These are phyloP conservation scores for Mycena galopus DNA, from an alignment of 768 basidiomycete genomes.

Conservation along the genomic window DNA sequence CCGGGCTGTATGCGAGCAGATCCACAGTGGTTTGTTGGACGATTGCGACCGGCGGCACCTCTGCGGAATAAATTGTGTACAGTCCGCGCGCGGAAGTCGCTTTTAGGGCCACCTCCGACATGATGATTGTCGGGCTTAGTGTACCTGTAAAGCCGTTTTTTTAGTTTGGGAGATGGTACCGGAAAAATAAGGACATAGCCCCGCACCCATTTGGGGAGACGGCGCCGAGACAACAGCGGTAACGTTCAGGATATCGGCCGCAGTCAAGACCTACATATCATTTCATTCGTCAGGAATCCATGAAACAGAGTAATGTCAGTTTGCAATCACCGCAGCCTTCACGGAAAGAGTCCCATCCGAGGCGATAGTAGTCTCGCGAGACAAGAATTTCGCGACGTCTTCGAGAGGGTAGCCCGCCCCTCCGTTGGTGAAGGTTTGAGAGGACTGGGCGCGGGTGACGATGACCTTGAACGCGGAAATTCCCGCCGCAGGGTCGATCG, in stretches of 20 bases:
- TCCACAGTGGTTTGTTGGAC: conserved; percentile 18
- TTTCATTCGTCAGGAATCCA: too few species aligned
- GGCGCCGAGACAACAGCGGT: conserved; percentile 17
- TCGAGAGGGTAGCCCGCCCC: conserved; percentile 5
- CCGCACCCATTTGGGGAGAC: conserved; percentile 11
- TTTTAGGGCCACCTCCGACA: neutral
- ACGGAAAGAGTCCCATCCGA: conserved; percentile 3
- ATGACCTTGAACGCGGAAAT: conserved; percentile 25
- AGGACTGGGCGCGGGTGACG: neutral
- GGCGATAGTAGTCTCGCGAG: neutral
- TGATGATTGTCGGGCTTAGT: conserved; percentile 5
- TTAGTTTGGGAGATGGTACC: too few species aligned
- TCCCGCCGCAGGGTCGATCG: conserved; percentile 18
- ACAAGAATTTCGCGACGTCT: conserved; percentile 8
- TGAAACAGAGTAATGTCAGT: too few species aligned
- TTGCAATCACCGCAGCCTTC: neutral
- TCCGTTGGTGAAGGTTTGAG: neutral
- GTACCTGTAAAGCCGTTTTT: neutral
- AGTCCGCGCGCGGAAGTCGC: neutral
- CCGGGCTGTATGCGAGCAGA: too few species aligned
- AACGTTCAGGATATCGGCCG: neutral
- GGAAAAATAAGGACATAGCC: too few species aligned
- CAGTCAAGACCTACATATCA: conserved; percentile 7
- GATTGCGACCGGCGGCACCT: neutral
- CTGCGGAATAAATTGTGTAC: neutral